Conservation (phyloP, 2,329 filamentous ascomycete species). For the Ramularia endophylla region DNA sequence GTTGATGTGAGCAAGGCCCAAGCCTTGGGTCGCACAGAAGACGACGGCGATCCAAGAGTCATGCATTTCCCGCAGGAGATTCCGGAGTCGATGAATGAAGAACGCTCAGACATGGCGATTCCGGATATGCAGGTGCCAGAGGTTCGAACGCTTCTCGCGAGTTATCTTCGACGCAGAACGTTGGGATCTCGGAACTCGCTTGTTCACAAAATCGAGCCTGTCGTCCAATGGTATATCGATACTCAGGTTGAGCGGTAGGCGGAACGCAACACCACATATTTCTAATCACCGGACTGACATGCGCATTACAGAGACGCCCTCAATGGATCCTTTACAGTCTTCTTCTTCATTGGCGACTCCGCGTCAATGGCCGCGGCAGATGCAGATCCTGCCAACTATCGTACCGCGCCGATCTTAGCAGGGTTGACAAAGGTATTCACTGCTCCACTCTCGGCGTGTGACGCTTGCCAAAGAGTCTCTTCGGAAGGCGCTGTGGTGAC, state of each 20-base stretch:
- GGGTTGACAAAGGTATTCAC: constrained; percentile 1
- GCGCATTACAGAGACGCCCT: not conserved
- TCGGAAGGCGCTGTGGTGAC: not conserved
- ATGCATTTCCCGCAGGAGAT: no score
- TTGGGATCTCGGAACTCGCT: no score
- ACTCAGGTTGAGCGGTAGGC: not conserved
- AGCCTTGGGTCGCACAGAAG: not conserved
- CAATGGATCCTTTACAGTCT: not conserved
- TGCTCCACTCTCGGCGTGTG: not conserved
- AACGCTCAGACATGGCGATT: not conserved
- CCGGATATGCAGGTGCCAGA: not conserved
- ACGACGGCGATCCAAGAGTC: no score
- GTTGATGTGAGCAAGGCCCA: not conserved
- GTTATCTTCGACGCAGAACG: no score
- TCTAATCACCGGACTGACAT: not conserved
- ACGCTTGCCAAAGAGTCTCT: not conserved
- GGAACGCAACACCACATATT: not conserved
- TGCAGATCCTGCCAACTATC: not conserved
- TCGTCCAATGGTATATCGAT: not conserved
- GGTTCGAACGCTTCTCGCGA: not conserved
- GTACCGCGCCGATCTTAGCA: not conserved
- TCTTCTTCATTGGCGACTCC: not conserved
- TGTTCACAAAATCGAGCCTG: not conserved
- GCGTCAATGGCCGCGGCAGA: not conserved
- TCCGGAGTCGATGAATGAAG: no score